Evolutionary conservation across 306 rosid genomes (phyloP), one percentile per base, ranked within the genome.

Genomic region (Acacia acuminata): DNA sequence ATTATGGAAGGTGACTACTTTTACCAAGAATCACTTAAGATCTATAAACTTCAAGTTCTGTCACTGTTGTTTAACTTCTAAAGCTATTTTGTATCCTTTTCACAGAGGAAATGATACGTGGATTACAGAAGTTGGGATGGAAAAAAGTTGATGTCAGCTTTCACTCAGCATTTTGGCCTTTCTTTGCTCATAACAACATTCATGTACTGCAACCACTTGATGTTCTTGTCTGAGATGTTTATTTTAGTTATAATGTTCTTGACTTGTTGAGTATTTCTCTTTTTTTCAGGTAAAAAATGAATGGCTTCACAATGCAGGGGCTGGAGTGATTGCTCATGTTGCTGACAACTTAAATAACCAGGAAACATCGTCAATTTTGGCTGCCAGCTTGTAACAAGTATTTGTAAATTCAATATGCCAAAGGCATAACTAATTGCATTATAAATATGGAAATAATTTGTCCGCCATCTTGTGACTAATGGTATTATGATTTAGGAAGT

Each of bases 151-250:
- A 93, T 77, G 97, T 94, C 90, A 96, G 94, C 91, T 96, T 96
- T 83, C 99, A 96, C 78, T 86, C 96, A 10, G 90, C 98, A 27
- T 77, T 86, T 66, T 94, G 90, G 98, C 97, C 97, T 73, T 93
- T 92, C 93, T 96, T 96, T 34, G 99, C 97, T 64, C 99, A 96
- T 81, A 96, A 96, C 92, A 93, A 96, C 92, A 96, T 96, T 87
- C 97, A 93, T 83, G 99, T 96, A 89, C 74, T 45, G 74, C 60
- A 53, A 30, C 48, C 40, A 40, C 44, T 24, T 47, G 36, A 63
- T 42, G 73, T 32, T 83, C 60, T 32, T 36, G 75, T 79, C 32
- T 32, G 4, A 30, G 78, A 67, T 63, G 77, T 78, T 78, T 82
- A 36, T 34, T 71, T 75, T 43, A 71, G 25, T 10, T 50, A 79